A percentile compares a stretch with the other conserved stretches of the same genome.
Conservation (phyloP, 805 yeast species). For the Wickerhamiella sergipiensis region DNA sequence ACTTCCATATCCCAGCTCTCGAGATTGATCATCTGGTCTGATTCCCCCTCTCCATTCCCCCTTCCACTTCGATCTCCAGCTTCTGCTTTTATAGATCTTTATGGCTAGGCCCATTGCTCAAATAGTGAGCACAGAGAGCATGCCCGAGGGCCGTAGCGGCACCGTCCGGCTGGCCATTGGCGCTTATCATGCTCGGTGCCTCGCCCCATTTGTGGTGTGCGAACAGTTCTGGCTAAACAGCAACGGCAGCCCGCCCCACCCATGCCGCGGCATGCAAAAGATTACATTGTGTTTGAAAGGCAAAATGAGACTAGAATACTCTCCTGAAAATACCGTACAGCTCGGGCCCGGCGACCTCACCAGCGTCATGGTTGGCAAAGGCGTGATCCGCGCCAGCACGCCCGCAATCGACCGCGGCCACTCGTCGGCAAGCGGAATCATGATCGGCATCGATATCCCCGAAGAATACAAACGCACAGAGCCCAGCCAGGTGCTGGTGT, state of each 20-base stretch:
- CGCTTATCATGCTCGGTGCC: constrained; percentile 5
- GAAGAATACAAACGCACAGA: constrained; percentile 14
- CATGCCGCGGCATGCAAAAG: constrained; percentile 16
- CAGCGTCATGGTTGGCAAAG: constrained; percentile 17
- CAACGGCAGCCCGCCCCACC: constrained; percentile 15
- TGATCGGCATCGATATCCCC: constrained; percentile 14
- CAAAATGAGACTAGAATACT: constrained; percentile 9
- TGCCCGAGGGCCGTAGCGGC: neutral
- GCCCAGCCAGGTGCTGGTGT: constrained; percentile 11
- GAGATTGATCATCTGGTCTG: neutral
- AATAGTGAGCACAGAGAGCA: neutral
- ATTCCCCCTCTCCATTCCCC: neutral
- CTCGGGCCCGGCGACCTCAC: constrained; percentile 14
- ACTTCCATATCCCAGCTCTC: neutral
- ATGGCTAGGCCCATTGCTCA: neutral
- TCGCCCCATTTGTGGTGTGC: constrained; percentile 17
- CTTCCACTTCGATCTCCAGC: too few relatives aligned
- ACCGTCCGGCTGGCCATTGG: neutral
- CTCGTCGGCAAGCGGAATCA: constrained; percentile 10
- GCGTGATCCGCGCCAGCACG: constrained; percentile 9
- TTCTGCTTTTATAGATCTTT: neutral
- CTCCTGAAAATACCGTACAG: constrained; percentile 11
- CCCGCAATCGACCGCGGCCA: constrained; percentile 3
- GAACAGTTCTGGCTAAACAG: constrained; percentile 14
- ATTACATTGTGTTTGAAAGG: constrained; percentile 11